phyloP scores from a whole-genome alignment of 345 rosid genomes.

The Brassica carinata region DNA sequence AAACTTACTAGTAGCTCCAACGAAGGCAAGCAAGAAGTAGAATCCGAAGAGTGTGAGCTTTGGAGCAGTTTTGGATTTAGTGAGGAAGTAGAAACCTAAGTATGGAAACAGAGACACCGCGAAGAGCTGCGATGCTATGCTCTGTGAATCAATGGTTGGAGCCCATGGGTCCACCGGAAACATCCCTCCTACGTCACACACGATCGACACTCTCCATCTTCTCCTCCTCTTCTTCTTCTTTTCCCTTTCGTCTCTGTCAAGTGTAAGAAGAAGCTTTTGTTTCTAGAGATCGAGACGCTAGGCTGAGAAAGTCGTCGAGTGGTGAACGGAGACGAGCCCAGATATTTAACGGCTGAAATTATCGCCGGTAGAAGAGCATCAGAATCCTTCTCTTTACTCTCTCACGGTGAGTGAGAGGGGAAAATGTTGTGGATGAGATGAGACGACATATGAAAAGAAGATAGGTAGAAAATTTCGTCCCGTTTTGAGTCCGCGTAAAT shows the following conservation, averaged over 20 bases:
- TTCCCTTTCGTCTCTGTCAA: conserved; percentile 10
- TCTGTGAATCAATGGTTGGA: conserved; percentile 72
- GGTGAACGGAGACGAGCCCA: conserved; percentile 23
- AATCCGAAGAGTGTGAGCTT: conserved; percentile 87
- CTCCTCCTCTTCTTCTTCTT: conserved; percentile 14
- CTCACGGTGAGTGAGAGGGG: conserved; percentile 18
- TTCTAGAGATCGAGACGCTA: conserved; percentile 7
- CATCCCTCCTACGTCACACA: conserved; percentile 53
- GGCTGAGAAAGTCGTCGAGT: conserved; percentile 1
- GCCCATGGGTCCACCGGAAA: conserved; percentile 92
- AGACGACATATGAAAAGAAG: neutral
- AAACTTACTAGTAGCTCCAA: conserved; percentile 85
- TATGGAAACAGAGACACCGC: conserved; percentile 82
- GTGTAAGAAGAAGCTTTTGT: conserved; percentile 28
- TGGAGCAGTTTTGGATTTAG: conserved; percentile 82
- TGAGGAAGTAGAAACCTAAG: conserved; percentile 86
- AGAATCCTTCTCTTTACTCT: conserved; percentile 23
- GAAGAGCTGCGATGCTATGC: conserved; percentile 82
- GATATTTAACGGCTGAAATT: conserved; percentile 26
- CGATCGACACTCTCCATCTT: conserved; percentile 37
- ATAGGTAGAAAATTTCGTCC: neutral
- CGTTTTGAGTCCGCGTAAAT: conserved; percentile 4
- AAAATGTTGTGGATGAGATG: conserved; percentile 23
- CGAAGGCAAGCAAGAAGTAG: conserved; percentile 91
- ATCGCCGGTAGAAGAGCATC: conserved; percentile 13